Evolutionary conservation across 192 early-diverging fungal genomes (phyloP), one percentile per base, ranked within the genome.

Genomic region (Gigaspora rosea): DNA sequence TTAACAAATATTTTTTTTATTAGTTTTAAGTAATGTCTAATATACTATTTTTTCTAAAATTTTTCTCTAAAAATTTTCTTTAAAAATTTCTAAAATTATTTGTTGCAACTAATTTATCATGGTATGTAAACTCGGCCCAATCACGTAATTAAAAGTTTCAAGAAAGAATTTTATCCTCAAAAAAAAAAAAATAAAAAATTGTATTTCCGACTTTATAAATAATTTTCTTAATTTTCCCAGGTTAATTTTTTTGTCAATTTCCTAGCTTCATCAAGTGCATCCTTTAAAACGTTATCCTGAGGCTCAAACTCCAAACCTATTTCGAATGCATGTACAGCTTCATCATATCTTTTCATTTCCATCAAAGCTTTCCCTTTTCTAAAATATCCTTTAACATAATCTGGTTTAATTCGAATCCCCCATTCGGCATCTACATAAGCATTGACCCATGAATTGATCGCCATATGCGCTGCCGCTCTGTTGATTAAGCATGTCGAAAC

Each of bases 281-380:
- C 89, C 76, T 88, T 88, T 80, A 97, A 91, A 73, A 94, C 90
- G 52, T 88, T 85, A 64, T 93, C 94, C 32, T 87, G 80, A 22
- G 90, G 88, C 71, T 95, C 94, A 73, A 92, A 85, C 77, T 88
- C 84, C 47, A 93, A 85, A 27, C 94, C 97, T 15, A 90, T 85
- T 74, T 92, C 90, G 78, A 94, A 95, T 49, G 95, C 92, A 22
- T 93, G 86, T 13, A 93, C 85, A 8, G 95, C 95, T 74, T 96
- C 95, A 22, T 88, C 80, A 67, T 86, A 91, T 56, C 94, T 86
- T 52, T 89, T 91, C 69, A 99, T 82, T 36, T 94, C 94, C 71
- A 93, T 87, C 78, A 95, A 85, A 41, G 96, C 96, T 59, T 92
- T 91, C 36, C 96, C 92, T 82, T 91, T 92, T 63, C 92, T 79